A percentile compares a stretch with the other conserved stretches of the same genome.
Conservation (phyloP, 1,284 basidiomycete genomes). For the Tremellales sp. region DNA sequence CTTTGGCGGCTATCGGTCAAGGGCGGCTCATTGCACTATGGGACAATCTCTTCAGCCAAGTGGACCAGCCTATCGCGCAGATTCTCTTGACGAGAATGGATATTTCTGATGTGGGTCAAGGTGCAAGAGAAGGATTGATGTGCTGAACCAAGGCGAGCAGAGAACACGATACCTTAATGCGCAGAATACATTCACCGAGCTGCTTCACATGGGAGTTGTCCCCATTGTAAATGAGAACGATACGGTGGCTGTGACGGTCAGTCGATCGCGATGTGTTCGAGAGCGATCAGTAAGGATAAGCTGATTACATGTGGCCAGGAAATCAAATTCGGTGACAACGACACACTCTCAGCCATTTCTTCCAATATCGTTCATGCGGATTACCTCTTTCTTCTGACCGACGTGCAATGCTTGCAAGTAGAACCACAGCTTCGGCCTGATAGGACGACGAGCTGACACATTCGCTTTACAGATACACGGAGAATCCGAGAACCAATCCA, state of each 20-base stretch:
- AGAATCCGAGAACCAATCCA: constrained; percentile 89
- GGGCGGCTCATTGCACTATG: constrained; percentile 91
- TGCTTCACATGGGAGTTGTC: constrained; percentile 83
- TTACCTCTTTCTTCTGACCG: constrained; percentile 92
- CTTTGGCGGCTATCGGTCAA: constrained; percentile 94
- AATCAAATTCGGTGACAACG: constrained; percentile 99
- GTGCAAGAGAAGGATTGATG: not conserved
- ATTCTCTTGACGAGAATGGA: constrained; percentile 90
- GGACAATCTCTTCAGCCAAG: constrained; percentile 91
- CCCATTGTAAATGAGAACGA: constrained; percentile 97
- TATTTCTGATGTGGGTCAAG: constrained; percentile 80
- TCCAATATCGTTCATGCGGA: constrained; percentile 96
- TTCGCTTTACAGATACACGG: constrained; percentile 76
- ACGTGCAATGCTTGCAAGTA: constrained; percentile 79
- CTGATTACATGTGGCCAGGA: constrained; percentile 58
- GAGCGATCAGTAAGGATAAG: not conserved
- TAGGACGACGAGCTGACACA: constrained; percentile 62
- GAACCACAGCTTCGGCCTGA: not conserved
- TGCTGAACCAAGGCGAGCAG: constrained; percentile 49
- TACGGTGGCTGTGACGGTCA: constrained; percentile 86
- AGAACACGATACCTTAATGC: constrained; percentile 90
- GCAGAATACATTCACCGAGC: constrained; percentile 84
- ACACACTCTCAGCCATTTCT: constrained; percentile 94
- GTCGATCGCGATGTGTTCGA: constrained; percentile 39
- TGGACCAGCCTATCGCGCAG: constrained; percentile 94